Evolutionary conservation across 179 eudicot genomes (phyloP).

Genomic region (Camellia oleifera): DNA sequence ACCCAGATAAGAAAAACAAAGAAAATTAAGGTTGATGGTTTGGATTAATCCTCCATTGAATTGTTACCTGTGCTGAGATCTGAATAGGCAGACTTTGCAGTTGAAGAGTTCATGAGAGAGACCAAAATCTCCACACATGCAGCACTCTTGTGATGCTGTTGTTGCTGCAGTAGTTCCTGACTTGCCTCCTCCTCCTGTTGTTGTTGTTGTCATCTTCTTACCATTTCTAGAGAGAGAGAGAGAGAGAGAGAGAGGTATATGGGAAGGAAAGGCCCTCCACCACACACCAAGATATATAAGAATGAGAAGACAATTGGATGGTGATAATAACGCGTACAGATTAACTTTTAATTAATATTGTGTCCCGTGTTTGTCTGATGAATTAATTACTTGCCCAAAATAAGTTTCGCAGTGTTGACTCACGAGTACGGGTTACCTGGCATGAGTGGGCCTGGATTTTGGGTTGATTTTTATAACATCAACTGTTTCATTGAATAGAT

Average conservation of each 20-base stretch:
- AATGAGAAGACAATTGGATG: neutral
- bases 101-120: constrained; percentile 68
- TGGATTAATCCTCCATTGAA: neutral
- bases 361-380: too few species aligned
- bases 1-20: neutral
- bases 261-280: neutral
- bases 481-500: too few species aligned
- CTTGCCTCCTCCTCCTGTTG: constrained; percentile 15
- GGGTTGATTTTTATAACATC: too few species aligned
- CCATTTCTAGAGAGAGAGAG: neutral
- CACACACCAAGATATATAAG: neutral
- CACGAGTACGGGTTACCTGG: too few species aligned
- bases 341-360: too few species aligned
- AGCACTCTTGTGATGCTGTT: constrained; percentile 45
- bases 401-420: too few species aligned
- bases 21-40: neutral
- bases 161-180: constrained; percentile 16
- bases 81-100: constrained; percentile 69
- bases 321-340: too few species aligned
- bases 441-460: too few species aligned
- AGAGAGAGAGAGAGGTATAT: neutral
- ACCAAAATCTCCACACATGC: constrained; percentile 93
- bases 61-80: constrained; percentile 80
- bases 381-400: too few species aligned
- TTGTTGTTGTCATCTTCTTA: constrained; percentile 25